Evolutionary conservation across 257 asterid species (phyloP).

Genomic region (Forsythia viridissima): DNA sequence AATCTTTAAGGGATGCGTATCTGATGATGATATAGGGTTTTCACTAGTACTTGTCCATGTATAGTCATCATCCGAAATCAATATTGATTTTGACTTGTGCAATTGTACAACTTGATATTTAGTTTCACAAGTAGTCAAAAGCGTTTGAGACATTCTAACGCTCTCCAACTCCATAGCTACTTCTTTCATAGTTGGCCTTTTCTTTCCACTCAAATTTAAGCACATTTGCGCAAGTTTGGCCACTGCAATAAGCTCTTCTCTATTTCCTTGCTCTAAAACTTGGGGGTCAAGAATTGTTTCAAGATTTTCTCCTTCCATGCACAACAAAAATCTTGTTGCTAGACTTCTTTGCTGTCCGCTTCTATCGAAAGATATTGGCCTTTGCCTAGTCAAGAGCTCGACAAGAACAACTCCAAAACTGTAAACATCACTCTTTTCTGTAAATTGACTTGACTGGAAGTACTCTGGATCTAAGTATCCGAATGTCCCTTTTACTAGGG

Average conservation of each 20-base stretch:
- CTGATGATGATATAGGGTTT: too few species aligned
- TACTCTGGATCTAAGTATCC: constrained; percentile 39
- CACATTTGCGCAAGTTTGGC: constrained; percentile 28
- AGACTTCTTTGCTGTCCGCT: not conserved
- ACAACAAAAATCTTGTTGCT: not conserved
- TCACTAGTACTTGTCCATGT: too few species aligned
- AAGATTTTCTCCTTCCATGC: too few species aligned
- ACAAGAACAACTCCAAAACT: constrained; percentile 26
- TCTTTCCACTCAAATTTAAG: constrained; percentile 29
- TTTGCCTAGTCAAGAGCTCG: constrained; percentile 9
- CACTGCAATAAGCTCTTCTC: constrained; percentile 10
- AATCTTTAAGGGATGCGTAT: too few species aligned
- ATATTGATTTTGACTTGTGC: too few species aligned
- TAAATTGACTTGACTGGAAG: constrained; percentile 25
- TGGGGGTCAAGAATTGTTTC: not conserved
- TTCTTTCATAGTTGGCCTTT: constrained; percentile 35
- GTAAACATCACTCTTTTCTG: constrained; percentile 33
- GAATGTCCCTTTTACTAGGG: constrained; percentile 33
- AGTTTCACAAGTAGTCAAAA: too few species aligned
- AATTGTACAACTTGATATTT: too few species aligned
- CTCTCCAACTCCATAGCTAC: constrained; percentile 12
- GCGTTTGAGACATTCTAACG: too few species aligned
- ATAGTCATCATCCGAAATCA: too few species aligned
- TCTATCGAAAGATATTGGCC: constrained; percentile 4
- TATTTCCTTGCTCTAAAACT: constrained; percentile 31